Conservation (phyloP, 2,329 filamentous ascomycete species). For the Teratosphaeria destructans region DNA sequence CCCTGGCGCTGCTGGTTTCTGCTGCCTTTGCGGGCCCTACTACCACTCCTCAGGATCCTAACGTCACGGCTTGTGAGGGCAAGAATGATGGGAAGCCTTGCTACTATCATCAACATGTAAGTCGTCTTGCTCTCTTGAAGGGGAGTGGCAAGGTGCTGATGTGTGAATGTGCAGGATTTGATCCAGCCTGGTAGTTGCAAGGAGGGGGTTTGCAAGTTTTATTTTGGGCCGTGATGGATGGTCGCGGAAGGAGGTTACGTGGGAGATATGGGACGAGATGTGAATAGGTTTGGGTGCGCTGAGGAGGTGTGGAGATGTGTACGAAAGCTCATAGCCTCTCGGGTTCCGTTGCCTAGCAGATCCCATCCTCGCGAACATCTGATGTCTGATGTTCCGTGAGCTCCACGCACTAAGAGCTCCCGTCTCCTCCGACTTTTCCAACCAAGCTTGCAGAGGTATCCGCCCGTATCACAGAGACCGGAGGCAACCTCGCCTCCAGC, state of each 20-base stretch:
- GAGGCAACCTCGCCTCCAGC: conserved; percentile 7
- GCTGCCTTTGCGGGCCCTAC: not conserved
- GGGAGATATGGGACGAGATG: too few species aligned
- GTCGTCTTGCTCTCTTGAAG: not conserved
- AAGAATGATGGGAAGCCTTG: not conserved
- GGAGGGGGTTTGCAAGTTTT: not conserved
- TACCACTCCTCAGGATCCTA: not conserved
- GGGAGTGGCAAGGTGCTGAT: not conserved
- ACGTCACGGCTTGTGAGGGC: not conserved
- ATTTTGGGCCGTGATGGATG: not conserved
- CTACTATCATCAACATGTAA: not conserved
- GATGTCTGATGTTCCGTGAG: not conserved
- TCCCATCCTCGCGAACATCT: not conserved
- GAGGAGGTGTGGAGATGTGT: too few species aligned
- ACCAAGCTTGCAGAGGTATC: not conserved
- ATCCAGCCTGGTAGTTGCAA: not conserved
- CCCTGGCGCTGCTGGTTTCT: not conserved
- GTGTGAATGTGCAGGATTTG: not conserved
- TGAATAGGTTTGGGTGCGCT: too few species aligned
- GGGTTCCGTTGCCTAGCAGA: too few species aligned
- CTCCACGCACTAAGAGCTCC: not conserved
- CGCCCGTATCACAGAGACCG: not conserved
- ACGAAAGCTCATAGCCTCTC: too few species aligned
- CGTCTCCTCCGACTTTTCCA: not conserved
- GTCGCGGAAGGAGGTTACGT: too few species aligned